Percentiles rank a stretch among this genome's conserved stretches.
Conservation (phyloP, 495 filamentous ascomycete species). For the Pseudomonodictys pantanalensis region DNA sequence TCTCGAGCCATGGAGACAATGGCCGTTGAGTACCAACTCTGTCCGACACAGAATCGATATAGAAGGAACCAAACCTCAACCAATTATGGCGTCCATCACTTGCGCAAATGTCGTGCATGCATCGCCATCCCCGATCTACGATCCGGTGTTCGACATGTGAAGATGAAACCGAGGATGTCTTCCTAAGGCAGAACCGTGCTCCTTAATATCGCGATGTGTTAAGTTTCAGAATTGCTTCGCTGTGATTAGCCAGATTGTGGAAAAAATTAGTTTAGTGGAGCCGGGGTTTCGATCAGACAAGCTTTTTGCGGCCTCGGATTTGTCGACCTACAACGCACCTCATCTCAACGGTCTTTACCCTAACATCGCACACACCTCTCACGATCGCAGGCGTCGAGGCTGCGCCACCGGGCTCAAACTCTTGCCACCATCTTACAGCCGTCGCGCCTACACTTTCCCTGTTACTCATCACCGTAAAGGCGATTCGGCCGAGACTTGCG, state of each 20-base stretch:
- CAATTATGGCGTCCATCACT: no score
- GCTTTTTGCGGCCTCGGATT: slow-evolving; percentile 26
- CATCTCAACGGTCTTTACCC: slow-evolving; percentile 11
- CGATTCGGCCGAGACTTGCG: no score
- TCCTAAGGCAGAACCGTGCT: neutral
- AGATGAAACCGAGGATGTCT: slow-evolving; percentile 12
- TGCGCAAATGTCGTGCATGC: no score
- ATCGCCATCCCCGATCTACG: no score
- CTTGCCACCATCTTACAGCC: slow-evolving; percentile 11
- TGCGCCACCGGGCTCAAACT: slow-evolving; percentile 6
- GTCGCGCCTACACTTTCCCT: no score
- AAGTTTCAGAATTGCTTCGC: slow-evolving; percentile 10
- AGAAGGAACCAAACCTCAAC: no score
- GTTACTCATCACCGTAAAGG: no score
- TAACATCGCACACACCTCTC: slow-evolving; percentile 7
- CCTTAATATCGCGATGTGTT: slow-evolving; percentile 6
- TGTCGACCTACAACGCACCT: slow-evolving; percentile 18
- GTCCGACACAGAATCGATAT: no score
- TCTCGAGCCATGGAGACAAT: no score
- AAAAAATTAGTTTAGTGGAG: neutral
- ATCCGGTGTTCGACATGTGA: no score
- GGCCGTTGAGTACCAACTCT: no score
- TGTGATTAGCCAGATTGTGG: slow-evolving; percentile 25
- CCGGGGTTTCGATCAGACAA: slow-evolving; percentile 3
- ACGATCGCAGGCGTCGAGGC: neutral